Evolutionary conservation across 2,329 filamentous ascomycete species (phyloP).

Genomic region (Ceratocystis lukuohia): DNA sequence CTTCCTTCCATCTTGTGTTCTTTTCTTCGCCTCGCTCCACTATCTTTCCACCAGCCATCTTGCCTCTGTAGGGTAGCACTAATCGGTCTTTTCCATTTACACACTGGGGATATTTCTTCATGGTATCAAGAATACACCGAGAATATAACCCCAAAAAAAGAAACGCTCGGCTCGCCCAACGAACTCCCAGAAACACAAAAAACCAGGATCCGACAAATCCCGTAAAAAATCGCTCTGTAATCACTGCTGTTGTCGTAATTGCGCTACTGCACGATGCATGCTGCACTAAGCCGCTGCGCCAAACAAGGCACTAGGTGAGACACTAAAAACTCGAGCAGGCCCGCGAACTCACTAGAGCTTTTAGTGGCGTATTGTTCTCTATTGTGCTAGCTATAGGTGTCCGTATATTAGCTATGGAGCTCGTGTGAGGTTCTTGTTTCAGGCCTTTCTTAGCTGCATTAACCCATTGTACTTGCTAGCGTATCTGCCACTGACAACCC

Average conservation of each 20-base stretch:
- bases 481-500: background rate
- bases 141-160: too few species aligned
- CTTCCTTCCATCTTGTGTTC: background rate
- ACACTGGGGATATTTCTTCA: background rate
- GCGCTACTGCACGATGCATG: background rate
- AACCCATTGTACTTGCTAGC: background rate
- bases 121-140: constrained; percentile 1
- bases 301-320: background rate
- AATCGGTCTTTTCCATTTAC: background rate
- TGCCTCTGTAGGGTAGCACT: background rate
- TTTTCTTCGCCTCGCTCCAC: background rate
- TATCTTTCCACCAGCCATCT: background rate
- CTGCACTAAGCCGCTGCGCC: background rate
- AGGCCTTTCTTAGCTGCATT: background rate
- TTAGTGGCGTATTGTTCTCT: background rate
- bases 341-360: background rate
- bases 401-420: background rate
- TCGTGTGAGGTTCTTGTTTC: background rate
- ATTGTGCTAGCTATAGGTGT: background rate
- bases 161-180: constrained; percentile 2
- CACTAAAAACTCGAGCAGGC: background rate
- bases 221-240: background rate
- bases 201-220: constrained; percentile 4
- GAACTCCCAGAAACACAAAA: background rate
- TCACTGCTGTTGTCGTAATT: background rate